Evolutionary conservation across 176 grass and related monocot species (phyloP).

Genomic region (Olyra latifolia): DNA sequence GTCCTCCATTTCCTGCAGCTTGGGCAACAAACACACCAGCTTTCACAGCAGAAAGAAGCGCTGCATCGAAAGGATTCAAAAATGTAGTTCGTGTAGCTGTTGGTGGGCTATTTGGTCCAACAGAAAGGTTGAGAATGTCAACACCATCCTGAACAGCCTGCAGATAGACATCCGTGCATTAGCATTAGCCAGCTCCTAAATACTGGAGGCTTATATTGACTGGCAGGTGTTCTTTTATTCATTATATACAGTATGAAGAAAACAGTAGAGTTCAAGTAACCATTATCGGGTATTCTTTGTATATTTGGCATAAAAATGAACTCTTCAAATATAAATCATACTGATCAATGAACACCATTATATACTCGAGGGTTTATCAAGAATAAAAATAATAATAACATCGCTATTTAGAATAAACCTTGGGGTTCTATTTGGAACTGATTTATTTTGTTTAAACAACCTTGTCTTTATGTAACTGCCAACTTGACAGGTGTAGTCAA

Average conservation of each 20-base stretch:
- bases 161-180: conserved; percentile 22
- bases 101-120: conserved; percentile 96
- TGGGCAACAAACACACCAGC: conserved; percentile 98
- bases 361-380: background rate
- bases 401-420: background rate
- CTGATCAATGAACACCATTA: background rate
- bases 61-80: conserved; percentile 95
- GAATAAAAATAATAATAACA: background rate
- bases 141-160: conserved; percentile 97
- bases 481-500: conserved; percentile 5
- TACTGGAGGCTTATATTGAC: background rate
- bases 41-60: conserved; percentile 96
- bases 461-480: background rate
- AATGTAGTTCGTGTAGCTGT: conserved; percentile 85
- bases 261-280: background rate
- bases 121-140: conserved; percentile 95
- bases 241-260: background rate
- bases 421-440: background rate
- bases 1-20: conserved; percentile 95
- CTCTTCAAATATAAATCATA: background rate
- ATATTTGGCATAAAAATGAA: background rate
- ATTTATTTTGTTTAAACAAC: background rate
- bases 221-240: background rate
- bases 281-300: background rate
- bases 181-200: conserved; percentile 14